These are phyloP conservation scores for Crinitomyces ghanaensis DNA, from an alignment of 805 yeast species.

Conservation along the genomic window DNA sequence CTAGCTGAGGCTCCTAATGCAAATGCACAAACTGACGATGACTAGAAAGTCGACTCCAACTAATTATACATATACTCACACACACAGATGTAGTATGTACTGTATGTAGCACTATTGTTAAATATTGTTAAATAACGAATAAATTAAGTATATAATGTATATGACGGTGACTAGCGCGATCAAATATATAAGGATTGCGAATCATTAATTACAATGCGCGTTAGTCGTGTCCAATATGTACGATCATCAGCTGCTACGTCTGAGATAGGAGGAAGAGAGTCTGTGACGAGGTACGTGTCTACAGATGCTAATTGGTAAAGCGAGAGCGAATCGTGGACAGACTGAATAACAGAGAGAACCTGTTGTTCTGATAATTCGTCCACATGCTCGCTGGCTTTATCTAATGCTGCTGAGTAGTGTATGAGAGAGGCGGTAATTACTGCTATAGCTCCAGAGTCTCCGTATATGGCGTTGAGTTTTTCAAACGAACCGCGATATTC, in stretches of 20 bases:
- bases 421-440: slow-evolving; percentile 16
- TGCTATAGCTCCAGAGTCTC: slow-evolving; percentile 12
- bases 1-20: slow-evolving; percentile 26
- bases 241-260: no score
- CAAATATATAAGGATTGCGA: slow-evolving; percentile 12
- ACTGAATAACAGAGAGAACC: slow-evolving; percentile 19
- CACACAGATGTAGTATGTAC: no score
- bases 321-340: slow-evolving; percentile 21
- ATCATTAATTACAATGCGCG: slow-evolving; percentile 14
- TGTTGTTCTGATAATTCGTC: slow-evolving; percentile 18
- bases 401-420: slow-evolving; percentile 12
- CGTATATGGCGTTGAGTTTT: slow-evolving; percentile 14
- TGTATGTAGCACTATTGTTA: no score
- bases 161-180: no score
- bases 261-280: no score
- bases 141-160: no score
- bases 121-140: no score
- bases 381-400: slow-evolving; percentile 7
- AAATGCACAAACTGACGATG: not conserved
- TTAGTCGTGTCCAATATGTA: slow-evolving; percentile 16
- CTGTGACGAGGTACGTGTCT: no score
- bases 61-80: no score
- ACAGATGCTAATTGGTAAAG: slow-evolving; percentile 13
- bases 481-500: no score
- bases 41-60: no score